Conservation (phyloP, 768 basidiomycete genomes). For the Serpula lacrymans region DNA sequence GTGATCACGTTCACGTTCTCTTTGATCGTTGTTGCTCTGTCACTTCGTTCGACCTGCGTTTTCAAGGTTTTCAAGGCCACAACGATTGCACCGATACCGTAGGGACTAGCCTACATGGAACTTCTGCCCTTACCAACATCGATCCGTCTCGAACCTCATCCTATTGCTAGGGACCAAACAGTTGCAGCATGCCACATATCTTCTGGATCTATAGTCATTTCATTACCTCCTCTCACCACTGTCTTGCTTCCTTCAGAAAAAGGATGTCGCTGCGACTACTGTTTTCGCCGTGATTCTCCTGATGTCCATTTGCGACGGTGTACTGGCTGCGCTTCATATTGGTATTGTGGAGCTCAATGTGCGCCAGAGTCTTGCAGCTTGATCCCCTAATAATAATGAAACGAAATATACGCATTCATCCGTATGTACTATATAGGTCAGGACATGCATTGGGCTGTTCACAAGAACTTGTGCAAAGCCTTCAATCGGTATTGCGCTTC, state of each 20-base stretch:
- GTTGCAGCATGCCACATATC: slow-evolving; percentile 36
- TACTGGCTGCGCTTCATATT: slow-evolving; percentile 64
- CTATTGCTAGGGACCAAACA: slow-evolving; percentile 48
- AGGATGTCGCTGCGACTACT: slow-evolving; percentile 64
- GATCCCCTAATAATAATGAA: background rate
- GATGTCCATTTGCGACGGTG: slow-evolving; percentile 48
- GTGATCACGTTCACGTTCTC: no score
- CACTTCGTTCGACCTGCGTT: no score
- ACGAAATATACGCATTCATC: no score
- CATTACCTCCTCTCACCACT: slow-evolving; percentile 41
- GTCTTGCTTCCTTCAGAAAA: slow-evolving; percentile 56
- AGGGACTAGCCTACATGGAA: no score
- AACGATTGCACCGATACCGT: no score
- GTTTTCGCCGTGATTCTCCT: slow-evolving; percentile 38
- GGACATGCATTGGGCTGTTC: slow-evolving; percentile 59
- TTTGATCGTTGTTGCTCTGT: no score
- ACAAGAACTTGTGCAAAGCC: slow-evolving; percentile 66
- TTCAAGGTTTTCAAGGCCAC: no score
- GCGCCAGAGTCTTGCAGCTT: slow-evolving; percentile 20
- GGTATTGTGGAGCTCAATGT: slow-evolving; percentile 73
- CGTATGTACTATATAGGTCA: slow-evolving; percentile 49
- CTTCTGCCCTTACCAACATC: no score
- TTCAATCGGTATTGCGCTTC: slow-evolving; percentile 48
- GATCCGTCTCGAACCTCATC: slow-evolving; percentile 42
- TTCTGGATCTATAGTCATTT: slow-evolving; percentile 49